Percentiles rank a stretch among this genome's conserved stretches.
Conservation (phyloP, 768 basidiomycete species). For the Aureoboletus auriporus region DNA sequence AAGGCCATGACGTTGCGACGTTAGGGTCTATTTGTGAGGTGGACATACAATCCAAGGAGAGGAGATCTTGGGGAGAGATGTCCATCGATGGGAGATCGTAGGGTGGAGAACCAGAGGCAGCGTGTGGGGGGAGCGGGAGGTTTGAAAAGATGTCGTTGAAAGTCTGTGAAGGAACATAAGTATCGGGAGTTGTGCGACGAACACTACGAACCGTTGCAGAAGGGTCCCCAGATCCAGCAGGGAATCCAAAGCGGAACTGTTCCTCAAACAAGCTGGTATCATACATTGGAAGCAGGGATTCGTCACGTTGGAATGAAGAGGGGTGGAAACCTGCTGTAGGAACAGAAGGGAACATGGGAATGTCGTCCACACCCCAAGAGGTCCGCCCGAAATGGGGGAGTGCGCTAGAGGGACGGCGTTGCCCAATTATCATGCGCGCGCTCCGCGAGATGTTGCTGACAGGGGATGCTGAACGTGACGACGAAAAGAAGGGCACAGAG, state of each 20-base stretch:
- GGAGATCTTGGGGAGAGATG: slow-evolving; percentile 18
- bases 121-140: slow-evolving; percentile 16
- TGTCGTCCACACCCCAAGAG: slow-evolving; percentile 25
- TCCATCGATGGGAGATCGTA: slow-evolving; percentile 26
- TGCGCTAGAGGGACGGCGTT: slow-evolving; percentile 49
- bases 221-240: slow-evolving; percentile 8
- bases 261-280: slow-evolving; percentile 47
- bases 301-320: slow-evolving; percentile 37
- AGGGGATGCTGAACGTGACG: slow-evolving; percentile 44
- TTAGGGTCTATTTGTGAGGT: not conserved
- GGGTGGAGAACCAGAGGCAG: slow-evolving; percentile 7
- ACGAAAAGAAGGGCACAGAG: slow-evolving; percentile 36
- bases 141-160: slow-evolving; percentile 24
- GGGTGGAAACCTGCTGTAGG: not conserved
- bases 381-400: slow-evolving; percentile 32
- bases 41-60: slow-evolving; percentile 7
- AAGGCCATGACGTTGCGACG: slow-evolving; percentile 2
- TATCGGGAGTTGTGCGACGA: rapidly evolving
- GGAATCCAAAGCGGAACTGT: slow-evolving; percentile 32
- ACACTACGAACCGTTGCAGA: slow-evolving; percentile 11
- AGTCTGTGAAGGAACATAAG: slow-evolving; percentile 7
- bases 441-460: slow-evolving; percentile 41
- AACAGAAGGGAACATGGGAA: slow-evolving; percentile 19
- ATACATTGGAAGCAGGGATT: slow-evolving; percentile 46
- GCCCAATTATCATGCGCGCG: slow-evolving; percentile 38